Evolutionary conservation across 192 early-diverging fungal genomes (phyloP).

Genomic region (Coemansia sp.): DNA sequence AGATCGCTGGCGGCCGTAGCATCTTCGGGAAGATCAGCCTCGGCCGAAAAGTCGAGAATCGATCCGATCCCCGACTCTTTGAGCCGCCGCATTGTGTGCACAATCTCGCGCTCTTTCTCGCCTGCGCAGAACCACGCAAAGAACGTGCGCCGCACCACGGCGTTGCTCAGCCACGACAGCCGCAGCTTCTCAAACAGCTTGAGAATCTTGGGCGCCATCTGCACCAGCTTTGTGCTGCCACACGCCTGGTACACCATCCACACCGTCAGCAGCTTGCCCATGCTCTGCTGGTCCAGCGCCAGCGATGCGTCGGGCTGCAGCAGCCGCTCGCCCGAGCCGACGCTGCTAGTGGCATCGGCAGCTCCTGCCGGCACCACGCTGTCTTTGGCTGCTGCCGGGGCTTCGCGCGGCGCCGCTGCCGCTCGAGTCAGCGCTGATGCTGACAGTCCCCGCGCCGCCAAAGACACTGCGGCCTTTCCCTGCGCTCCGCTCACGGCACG

Average conservation of each 20-base stretch:
- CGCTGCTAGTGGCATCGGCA: constrained; percentile 9
- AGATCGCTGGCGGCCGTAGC: constrained; percentile 25
- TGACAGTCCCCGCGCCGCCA: constrained; percentile 25
- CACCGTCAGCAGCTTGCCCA: constrained; percentile 34
- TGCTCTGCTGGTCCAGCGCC: constrained; percentile 38
- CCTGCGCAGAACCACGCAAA: constrained; percentile 84
- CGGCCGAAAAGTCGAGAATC: constrained; percentile 85
- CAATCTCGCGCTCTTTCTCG: constrained; percentile 79
- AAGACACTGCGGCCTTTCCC: constrained; percentile 19
- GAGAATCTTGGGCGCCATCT: constrained; percentile 32
- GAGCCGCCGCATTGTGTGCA: constrained; percentile 76
- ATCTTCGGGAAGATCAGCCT: constrained; percentile 71
- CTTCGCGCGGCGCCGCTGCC: constrained; percentile 12
- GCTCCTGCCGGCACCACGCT: neutral
- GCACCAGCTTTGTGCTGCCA: constrained; percentile 38
- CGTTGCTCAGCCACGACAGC: constrained; percentile 58
- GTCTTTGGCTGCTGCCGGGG: constrained; percentile 3
- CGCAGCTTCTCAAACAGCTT: constrained; percentile 29
- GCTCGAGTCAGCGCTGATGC: constrained; percentile 13
- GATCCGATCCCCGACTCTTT: constrained; percentile 67
- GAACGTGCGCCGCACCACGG: constrained; percentile 79
- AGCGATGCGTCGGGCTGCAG: constrained; percentile 48
- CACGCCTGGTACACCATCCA: constrained; percentile 48
- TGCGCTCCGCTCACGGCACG: constrained; percentile 10
- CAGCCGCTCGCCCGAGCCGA: constrained; percentile 1